Evolutionary conservation across 2,329 filamentous ascomycete genomes (phyloP).

Genomic region (Cryphonectria nitschkei): DNA sequence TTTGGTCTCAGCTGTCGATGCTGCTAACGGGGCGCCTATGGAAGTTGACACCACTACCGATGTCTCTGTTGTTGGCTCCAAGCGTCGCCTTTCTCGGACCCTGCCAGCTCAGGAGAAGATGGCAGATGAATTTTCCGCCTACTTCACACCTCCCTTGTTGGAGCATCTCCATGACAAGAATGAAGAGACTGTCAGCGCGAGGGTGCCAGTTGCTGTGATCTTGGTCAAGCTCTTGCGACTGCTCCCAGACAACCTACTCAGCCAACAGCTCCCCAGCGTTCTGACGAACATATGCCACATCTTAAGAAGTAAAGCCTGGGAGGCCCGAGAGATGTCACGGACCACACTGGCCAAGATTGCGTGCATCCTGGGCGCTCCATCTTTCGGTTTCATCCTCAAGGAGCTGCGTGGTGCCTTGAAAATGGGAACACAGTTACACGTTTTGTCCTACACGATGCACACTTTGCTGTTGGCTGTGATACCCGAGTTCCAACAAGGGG

Average conservation of each 20-base stretch:
- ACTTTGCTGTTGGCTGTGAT: slow-evolving; percentile 80
- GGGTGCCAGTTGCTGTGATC: slow-evolving; percentile 87
- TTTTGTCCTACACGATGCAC: slow-evolving; percentile 93
- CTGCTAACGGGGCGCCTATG: slow-evolving; percentile 42
- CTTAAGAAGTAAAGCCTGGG: slow-evolving; percentile 83
- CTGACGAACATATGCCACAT: slow-evolving; percentile 93
- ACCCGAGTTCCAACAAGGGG: slow-evolving; percentile 75
- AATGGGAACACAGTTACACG: slow-evolving; percentile 89
- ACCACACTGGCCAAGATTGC: slow-evolving; percentile 87
- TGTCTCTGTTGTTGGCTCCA: slow-evolving; percentile 23
- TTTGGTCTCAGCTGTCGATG: slow-evolving; percentile 58
- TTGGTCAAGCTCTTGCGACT: slow-evolving; percentile 85
- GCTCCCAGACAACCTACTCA: slow-evolving; percentile 73
- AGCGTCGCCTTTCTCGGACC: slow-evolving; percentile 60
- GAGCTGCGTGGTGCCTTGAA: slow-evolving; percentile 83
- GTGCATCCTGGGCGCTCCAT: slow-evolving; percentile 76
- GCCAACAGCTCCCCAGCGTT: slow-evolving; percentile 76
- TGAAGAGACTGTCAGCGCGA: slow-evolving; percentile 89
- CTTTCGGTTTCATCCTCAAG: slow-evolving; percentile 91
- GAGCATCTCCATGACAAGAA: slow-evolving; percentile 92
- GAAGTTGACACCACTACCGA: slow-evolving; percentile 43
- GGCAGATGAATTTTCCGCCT: slow-evolving; percentile 70
- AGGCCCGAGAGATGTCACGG: slow-evolving; percentile 87
- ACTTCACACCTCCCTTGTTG: slow-evolving; percentile 79
- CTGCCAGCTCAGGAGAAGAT: slow-evolving; percentile 71